Evolutionary conservation across 1,139 yeast species (phyloP).

Genomic region (Hyphopichia burtonii): DNA sequence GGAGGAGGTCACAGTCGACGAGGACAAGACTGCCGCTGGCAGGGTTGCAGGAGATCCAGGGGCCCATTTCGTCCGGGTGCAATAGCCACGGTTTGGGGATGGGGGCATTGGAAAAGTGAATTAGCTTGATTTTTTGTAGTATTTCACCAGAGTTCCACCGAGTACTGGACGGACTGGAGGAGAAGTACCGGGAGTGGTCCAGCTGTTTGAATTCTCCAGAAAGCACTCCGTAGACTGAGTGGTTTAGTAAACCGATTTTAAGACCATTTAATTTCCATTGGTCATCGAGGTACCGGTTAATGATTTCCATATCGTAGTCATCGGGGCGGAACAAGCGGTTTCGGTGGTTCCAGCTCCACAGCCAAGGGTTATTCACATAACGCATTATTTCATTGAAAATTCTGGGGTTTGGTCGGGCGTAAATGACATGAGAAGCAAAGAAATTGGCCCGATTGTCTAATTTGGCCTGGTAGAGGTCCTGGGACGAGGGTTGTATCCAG

Average conservation of each 20-base stretch:
- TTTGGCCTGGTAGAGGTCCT: neutral
- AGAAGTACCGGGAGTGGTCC: constrained; percentile 22
- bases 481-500: constrained; percentile 23
- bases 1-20: constrained; percentile 34
- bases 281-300: constrained; percentile 36
- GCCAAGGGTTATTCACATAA: constrained; percentile 31
- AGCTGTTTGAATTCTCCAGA: constrained; percentile 48
- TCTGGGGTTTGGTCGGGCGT: constrained; percentile 36
- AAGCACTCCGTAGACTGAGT: constrained; percentile 44
- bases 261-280: constrained; percentile 13
- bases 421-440: constrained; percentile 47
- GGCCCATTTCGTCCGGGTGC: neutral
- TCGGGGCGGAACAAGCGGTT: constrained; percentile 16
- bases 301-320: constrained; percentile 53
- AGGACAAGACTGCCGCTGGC: neutral
- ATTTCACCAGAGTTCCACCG: constrained; percentile 28
- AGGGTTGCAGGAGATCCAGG: neutral
- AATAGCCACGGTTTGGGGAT: constrained; percentile 47
- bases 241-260: constrained; percentile 37
- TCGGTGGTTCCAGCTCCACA: constrained; percentile 26
- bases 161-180: constrained; percentile 23
- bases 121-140: constrained; percentile 21
- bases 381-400: constrained; percentile 27
- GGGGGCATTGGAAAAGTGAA: constrained; percentile 47
- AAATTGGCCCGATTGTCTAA: constrained; percentile 13